These are phyloP conservation scores for Alternaria rosae DNA, from an alignment of 2,329 filamentous ascomycete species.

Conservation along the genomic window DNA sequence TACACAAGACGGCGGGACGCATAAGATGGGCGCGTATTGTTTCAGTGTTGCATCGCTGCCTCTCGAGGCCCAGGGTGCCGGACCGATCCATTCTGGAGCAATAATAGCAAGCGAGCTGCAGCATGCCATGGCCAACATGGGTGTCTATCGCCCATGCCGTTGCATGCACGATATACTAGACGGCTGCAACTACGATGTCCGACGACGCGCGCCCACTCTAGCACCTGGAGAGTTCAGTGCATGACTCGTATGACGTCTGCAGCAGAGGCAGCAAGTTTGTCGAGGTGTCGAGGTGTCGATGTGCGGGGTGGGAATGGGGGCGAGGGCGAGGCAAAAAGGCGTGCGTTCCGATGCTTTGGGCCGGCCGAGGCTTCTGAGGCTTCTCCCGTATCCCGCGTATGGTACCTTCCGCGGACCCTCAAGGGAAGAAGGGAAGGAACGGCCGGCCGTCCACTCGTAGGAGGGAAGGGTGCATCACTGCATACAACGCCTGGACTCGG, in stretches of 20 bases:
- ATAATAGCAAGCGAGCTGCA: slow-evolving; percentile 18
- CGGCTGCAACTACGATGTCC: slow-evolving; percentile 6
- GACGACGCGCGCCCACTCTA: background rate
- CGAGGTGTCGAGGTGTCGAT: slow-evolving; percentile 7
- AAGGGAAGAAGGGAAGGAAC: slow-evolving; percentile 9
- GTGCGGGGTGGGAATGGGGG: background rate
- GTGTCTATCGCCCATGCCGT: background rate
- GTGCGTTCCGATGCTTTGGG: slow-evolving; percentile 14
- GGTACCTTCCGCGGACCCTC: slow-evolving; percentile 6
- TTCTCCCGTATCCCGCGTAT: slow-evolving; percentile 19
- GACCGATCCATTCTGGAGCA: slow-evolving; percentile 13
- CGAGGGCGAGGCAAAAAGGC: background rate
- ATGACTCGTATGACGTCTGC: background rate
- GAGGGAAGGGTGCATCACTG: background rate
- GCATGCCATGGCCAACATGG: slow-evolving; percentile 4
- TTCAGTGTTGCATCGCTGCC: slow-evolving; percentile 7
- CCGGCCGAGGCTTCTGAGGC: slow-evolving; percentile 20
- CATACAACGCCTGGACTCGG: background rate
- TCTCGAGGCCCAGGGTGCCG: slow-evolving; percentile 15
- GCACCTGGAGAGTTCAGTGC: background rate
- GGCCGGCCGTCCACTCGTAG: background rate
- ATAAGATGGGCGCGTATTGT: slow-evolving; percentile 11
- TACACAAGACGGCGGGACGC: background rate
- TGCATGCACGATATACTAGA: slow-evolving; percentile 7
- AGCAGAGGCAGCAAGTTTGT: background rate